Evolutionary conservation across 495 filamentous ascomycete species (phyloP), one percentile per base, ranked within the genome.

Genomic region (Xylaria acuta): DNA sequence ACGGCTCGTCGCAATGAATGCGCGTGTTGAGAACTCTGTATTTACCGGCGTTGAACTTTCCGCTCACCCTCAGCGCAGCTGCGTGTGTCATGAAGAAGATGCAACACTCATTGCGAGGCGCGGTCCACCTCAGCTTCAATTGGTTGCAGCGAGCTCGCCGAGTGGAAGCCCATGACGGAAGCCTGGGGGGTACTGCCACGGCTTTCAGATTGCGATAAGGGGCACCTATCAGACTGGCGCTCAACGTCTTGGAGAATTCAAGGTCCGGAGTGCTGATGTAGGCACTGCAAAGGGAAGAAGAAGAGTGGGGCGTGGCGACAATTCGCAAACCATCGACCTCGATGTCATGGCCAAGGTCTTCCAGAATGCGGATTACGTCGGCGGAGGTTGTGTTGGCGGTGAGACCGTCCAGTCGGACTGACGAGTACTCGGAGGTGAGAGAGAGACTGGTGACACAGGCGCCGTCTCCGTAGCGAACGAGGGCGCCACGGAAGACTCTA

Each of bases 391-490:
- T 64, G 62, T 45, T 20, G 40, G 62, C 62, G 14, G 65, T 9
- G 5, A 68, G 45, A 38, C 38, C 38, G 32, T 68, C 53, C 5
- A 68, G 30, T 38, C 65, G 65, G 53, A 68, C 45, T 22, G 65
- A 53, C 14, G 65, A 68, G 65, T 54, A 68, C n/a, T 68, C 65
- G 27, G 65, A 68, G 27, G 45, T 6, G 4, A 68, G 65, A 58
- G 47, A 54, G 25, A 58, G 43, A 25, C 38, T 56, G 18, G 45
- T 54, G 65, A 68, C 65, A 30, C 43, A 41, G 30, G 65, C 65
- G 25, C 65, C 65, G 22, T 68, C 65, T 56, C 65, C 65, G 27
- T 36, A 68, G 45, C 47, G 45, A 38, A 68, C 45, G 47, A 68
- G 65, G 18, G 27, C 65, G 22, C 65, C 65, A 22, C 53, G 11